These are phyloP conservation scores for Russula emetica DNA, from an alignment of 768 basidiomycete species.

Conservation along the genomic window DNA sequence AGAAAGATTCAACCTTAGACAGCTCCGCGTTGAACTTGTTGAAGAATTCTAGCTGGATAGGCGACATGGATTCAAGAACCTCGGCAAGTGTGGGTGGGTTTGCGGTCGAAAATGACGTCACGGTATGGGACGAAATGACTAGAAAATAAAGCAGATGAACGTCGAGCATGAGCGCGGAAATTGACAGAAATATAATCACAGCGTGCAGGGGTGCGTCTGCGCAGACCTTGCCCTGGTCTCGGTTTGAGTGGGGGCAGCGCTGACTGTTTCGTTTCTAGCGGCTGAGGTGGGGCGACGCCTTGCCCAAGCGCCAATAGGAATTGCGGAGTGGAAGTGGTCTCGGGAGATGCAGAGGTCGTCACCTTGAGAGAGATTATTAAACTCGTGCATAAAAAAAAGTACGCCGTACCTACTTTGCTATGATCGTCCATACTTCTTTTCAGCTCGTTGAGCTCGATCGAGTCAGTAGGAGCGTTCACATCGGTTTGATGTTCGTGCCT, in stretches of 20 bases:
- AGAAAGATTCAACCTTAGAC: conserved; percentile 84
- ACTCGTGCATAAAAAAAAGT: not conserved
- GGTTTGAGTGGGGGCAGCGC: not conserved
- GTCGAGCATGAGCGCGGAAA: not conserved
- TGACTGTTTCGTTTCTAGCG: not conserved
- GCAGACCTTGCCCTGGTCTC: conserved; percentile 3
- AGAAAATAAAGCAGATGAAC: not conserved
- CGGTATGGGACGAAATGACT: not conserved
- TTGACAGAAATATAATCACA: conserved; percentile 1
- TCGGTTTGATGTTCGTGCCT: not conserved
- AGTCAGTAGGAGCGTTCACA: not conserved
- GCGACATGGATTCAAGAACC: conserved; percentile 52
- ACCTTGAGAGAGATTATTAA: conserved; percentile 2
- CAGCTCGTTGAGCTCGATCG: not conserved
- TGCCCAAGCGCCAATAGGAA: too few species aligned
- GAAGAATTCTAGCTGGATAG: conserved; percentile 69
- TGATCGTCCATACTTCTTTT: not conserved
- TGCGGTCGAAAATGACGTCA: not conserved
- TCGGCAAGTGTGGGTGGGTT: conserved; percentile 30
- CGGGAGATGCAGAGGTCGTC: not conserved
- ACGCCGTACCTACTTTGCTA: not conserved
- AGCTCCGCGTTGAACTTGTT: conserved; percentile 71
- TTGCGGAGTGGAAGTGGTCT: not conserved
- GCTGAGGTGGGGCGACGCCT: not conserved
- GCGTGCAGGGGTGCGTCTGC: conserved; percentile 17